A percentile compares a stretch with the other conserved stretches of the same genome.
Conservation (phyloP, 805 yeast genomes). For the Kregervanrija delftensis region DNA sequence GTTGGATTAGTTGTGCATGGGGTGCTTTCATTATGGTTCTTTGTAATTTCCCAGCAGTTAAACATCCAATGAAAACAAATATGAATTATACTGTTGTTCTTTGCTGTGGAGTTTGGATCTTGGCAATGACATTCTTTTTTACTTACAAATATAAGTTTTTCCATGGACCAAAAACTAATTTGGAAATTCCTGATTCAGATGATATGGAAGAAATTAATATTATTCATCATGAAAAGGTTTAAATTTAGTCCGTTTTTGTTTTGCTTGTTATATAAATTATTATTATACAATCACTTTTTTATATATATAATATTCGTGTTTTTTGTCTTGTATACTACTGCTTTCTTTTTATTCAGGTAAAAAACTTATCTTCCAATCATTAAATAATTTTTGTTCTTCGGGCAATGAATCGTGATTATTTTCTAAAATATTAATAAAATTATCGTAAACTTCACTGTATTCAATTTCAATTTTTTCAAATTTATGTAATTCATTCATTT, state of each 20-base stretch:
- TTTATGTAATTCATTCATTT: constrained; percentile 8
- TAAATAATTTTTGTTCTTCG: constrained; percentile 9
- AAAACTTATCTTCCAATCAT: constrained; percentile 27
- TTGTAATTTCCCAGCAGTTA: constrained; percentile 35
- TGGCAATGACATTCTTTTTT: constrained; percentile 45
- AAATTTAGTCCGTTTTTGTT: too few species aligned
- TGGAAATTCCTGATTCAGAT: constrained; percentile 4
- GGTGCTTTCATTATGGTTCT: constrained; percentile 25
- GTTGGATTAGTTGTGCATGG: constrained; percentile 27
- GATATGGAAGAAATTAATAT: background rate
- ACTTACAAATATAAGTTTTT: constrained; percentile 40
- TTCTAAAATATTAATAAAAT: constrained; percentile 24
- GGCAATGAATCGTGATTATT: constrained; percentile 32
- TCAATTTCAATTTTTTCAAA: constrained; percentile 27
- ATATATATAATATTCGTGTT: background rate
- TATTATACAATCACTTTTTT: background rate
- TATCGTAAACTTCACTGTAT: constrained; percentile 26
- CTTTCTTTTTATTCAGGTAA: constrained; percentile 14
- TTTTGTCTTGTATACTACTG: background rate
- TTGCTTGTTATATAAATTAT: background rate
- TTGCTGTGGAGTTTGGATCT: constrained; percentile 41
- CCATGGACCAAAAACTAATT: constrained; percentile 42
- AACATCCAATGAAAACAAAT: constrained; percentile 13
- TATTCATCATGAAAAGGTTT: too few species aligned
- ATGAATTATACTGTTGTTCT: constrained; percentile 32